phyloP scores from a whole-genome alignment of 345 rosid genomes.

The Draba incana region DNA sequence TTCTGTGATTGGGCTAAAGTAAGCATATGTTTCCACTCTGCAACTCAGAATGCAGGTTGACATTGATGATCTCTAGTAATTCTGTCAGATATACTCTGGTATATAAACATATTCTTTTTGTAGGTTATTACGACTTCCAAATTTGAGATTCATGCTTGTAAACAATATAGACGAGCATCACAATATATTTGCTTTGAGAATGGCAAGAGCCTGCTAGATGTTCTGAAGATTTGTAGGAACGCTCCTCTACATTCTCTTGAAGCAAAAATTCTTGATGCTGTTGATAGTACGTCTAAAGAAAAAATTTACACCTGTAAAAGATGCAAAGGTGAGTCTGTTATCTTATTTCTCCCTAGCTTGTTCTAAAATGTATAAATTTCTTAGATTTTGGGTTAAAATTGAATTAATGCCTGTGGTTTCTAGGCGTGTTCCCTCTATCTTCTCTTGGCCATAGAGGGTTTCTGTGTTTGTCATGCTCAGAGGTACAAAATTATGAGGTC shows the following conservation, averaged over 20 bases:
- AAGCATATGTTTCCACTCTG: constrained; percentile 45
- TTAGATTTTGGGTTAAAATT: constrained; percentile 16
- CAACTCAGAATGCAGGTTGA: constrained; percentile 35
- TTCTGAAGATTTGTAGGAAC: constrained; percentile 77
- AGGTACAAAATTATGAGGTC: constrained; percentile 50
- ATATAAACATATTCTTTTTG: constrained; percentile 30
- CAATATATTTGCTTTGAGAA: constrained; percentile 97
- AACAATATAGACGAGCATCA: constrained; percentile 86
- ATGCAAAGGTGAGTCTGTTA: constrained; percentile 68
- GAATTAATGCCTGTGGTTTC: constrained; percentile 30
- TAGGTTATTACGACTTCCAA: constrained; percentile 95
- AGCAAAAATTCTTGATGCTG: constrained; percentile 57
- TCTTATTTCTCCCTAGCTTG: constrained; percentile 17
- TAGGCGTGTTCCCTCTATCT: constrained; percentile 66
- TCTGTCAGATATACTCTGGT: constrained; percentile 28
- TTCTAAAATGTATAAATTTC: constrained; percentile 12
- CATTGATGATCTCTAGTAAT: constrained; percentile 31
- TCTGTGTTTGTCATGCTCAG: constrained; percentile 71
- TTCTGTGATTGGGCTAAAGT: constrained; percentile 82
- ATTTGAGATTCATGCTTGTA: constrained; percentile 97
- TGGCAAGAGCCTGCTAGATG: constrained; percentile 97
- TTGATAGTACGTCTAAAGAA: constrained; percentile 42
- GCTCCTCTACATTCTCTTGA: constrained; percentile 72
- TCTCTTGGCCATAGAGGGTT: constrained; percentile 77
- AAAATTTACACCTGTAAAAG: constrained; percentile 72